These are phyloP conservation scores for Potentilla sterilis DNA, from an alignment of 306 rosid genomes.

Conservation along the genomic window DNA sequence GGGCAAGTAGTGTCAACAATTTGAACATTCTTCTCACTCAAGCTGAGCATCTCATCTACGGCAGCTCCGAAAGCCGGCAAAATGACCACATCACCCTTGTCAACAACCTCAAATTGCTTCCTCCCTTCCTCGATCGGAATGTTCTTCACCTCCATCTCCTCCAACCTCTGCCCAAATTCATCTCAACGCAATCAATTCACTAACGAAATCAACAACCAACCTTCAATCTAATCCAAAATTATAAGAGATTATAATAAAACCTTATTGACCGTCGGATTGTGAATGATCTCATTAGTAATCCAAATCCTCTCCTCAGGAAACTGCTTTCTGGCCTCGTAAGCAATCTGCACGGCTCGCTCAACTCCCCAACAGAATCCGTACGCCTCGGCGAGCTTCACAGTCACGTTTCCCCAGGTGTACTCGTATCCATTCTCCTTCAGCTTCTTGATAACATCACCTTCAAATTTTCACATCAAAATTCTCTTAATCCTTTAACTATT, in stretches of 20 bases:
- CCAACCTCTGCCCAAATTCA: slow-evolving; percentile 52
- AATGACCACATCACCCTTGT: slow-evolving; percentile 83
- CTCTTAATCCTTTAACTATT: not conserved
- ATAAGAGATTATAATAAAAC: slow-evolving; percentile 31
- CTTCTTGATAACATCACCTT: slow-evolving; percentile 85
- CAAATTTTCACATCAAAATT: not conserved
- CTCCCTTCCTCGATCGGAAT: slow-evolving; percentile 62
- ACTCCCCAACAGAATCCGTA: slow-evolving; percentile 99
- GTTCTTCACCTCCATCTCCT: slow-evolving; percentile 78
- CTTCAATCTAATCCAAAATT: not conserved
- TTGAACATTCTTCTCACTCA: slow-evolving; percentile 76
- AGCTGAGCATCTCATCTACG: slow-evolving; percentile 88
- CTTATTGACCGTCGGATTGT: slow-evolving; percentile 94
- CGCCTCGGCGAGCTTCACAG: slow-evolving; percentile 88
- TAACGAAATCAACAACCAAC: not conserved
- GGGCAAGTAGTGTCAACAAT: slow-evolving; percentile 98
- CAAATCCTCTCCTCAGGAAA: slow-evolving; percentile 79
- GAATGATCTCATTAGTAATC: slow-evolving; percentile 95
- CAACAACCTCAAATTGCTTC: slow-evolving; percentile 77
- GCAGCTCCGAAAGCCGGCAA: slow-evolving; percentile 99
- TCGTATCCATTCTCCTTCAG: slow-evolving; percentile 72
- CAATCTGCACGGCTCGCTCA: slow-evolving; percentile 97
- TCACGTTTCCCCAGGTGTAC: slow-evolving; percentile 88
- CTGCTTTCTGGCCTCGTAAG: slow-evolving; percentile 95
- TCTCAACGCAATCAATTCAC: not conserved